phyloP scores from a whole-genome alignment of 2,329 filamentous ascomycete species.

The Tolypocladium ophioglossoides region DNA sequence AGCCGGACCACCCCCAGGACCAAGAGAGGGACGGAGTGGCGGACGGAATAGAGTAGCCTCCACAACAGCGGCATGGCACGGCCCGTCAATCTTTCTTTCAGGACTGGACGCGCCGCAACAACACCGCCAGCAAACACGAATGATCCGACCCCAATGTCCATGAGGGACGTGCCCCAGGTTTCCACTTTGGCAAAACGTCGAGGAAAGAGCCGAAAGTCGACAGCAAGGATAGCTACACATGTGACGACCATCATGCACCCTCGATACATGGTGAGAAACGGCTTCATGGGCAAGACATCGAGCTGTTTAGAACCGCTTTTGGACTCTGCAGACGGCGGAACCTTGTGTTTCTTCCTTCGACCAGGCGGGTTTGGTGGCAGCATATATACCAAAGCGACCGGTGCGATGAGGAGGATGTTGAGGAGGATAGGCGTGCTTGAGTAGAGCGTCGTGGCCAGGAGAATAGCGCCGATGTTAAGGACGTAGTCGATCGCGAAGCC shows the following conservation, averaged over 20 bases:
- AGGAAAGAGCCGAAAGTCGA: constrained; percentile 90
- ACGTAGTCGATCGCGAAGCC: constrained; percentile 72
- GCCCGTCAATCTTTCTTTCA: constrained; percentile 55
- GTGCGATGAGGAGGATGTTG: constrained; percentile 61
- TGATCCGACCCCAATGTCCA: constrained; percentile 94
- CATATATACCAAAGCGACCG: constrained; percentile 53
- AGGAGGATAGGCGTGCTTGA: constrained; percentile 64
- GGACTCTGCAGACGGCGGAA: constrained; percentile 31
- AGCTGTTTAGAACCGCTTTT: constrained; percentile 17
- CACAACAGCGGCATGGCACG: constrained; percentile 36
- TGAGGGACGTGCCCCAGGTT: constrained; percentile 98
- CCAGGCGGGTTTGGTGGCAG: constrained; percentile 28
- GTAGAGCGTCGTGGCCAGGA: constrained; percentile 83
- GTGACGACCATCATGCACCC: constrained; percentile 87
- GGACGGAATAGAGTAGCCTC: constrained; percentile 56
- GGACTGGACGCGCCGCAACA: constrained; percentile 72
- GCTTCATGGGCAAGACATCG: constrained; percentile 62
- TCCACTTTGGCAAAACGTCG: constrained; percentile 95
- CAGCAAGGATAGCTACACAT: constrained; percentile 85
- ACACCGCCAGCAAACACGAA: constrained; percentile 93
- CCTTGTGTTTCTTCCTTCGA: constrained; percentile 35
- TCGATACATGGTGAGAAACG: constrained; percentile 86
- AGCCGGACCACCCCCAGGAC: constrained; percentile 71
- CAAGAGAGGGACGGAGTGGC: constrained; percentile 76
- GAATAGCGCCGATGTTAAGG: constrained; percentile 70